Percentiles rank a stretch among this genome's conserved stretches.
phyloP scores from a whole-genome alignment of 805 yeast species.

The Nakazawaea ambrosiae region DNA sequence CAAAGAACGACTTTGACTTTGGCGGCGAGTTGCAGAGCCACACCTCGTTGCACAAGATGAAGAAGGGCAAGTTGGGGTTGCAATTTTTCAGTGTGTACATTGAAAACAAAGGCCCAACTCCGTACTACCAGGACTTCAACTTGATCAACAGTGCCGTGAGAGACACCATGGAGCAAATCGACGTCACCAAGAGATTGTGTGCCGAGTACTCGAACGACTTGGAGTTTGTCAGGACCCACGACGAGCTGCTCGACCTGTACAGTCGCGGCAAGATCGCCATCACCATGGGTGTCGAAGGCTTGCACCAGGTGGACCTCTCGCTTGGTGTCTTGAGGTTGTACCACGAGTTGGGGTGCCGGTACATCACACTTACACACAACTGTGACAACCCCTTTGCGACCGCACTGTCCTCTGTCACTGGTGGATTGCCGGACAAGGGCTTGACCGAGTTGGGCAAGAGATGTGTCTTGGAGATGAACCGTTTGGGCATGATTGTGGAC shows the following conservation, averaged over 20 bases:
- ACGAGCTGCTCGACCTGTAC: slow-evolving; percentile 32
- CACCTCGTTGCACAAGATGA: slow-evolving; percentile 36
- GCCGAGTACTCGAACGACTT: slow-evolving; percentile 31
- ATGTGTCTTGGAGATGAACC: slow-evolving; percentile 41
- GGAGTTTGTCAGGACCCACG: slow-evolving; percentile 32
- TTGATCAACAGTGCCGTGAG: slow-evolving; percentile 36
- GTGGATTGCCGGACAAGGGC: slow-evolving; percentile 38
- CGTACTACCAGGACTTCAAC: slow-evolving; percentile 37
- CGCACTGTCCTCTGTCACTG: slow-evolving; percentile 41
- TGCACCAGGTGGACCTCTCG: slow-evolving; percentile 45
- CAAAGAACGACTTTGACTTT: slow-evolving; percentile 29
- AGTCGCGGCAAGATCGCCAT: slow-evolving; percentile 31
- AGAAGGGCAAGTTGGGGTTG: slow-evolving; percentile 37
- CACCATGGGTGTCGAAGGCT: slow-evolving; percentile 47
- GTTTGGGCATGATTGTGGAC: slow-evolving; percentile 48
- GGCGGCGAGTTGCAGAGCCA: slow-evolving; percentile 32
- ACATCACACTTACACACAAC: slow-evolving; percentile 47
- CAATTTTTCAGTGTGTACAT: slow-evolving; percentile 46
- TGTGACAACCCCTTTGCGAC: slow-evolving; percentile 55
- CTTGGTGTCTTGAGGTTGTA: slow-evolving; percentile 42
- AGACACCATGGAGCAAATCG: slow-evolving; percentile 49
- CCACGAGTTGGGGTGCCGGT: slow-evolving; percentile 44
- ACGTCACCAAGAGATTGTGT: slow-evolving; percentile 38
- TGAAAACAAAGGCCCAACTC: slow-evolving; percentile 32
- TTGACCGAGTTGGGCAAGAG: slow-evolving; percentile 32